Evolutionary conservation across 2,329 filamentous ascomycete species (phyloP), one percentile per base, ranked within the genome.

Genomic region (Ophiocordyceps camponoti-floridani): DNA sequence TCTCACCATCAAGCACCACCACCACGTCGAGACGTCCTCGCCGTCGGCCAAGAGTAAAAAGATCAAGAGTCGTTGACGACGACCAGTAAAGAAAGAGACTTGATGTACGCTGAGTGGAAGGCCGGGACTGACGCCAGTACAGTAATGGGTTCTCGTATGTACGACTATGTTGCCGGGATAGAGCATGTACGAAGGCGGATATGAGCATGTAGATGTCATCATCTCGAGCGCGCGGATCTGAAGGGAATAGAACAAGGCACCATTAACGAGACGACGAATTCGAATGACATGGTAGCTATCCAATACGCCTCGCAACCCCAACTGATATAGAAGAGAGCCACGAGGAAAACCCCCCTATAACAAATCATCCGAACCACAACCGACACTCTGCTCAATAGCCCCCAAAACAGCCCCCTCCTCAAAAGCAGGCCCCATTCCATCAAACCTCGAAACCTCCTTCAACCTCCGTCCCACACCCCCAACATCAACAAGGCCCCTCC

Each of bases 1-100:
- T 59, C 69, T 98, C 59, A 94, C 84, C 1, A 98, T 98, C 66
- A 98, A 98, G 73, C 80, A 96, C 54, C 77, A 75, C 19, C 70
- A 72, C 50, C n/a, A n/a, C n/a, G 65, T 69, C 23, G 71, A 74
- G 54, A 11, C 18, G 19, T 23, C 19, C 4, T 26, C 40, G 7
- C 19, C 26, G 40, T 14, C 40, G 18, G 5, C 40, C 26, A 35
- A 35, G 31, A 35, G n/a, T n/a, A n/a, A n/a, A n/a, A n/a, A 35
- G n/a, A n/a, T 35, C 31, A 35, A 35, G 31, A 12, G 31, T n/a
- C 31, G 31, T 12, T 35, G 12, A 35, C 2, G 2, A 35, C 8
- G 31, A 35, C 31, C 10, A 7, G 31, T 7, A 14, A 33, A 35
- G 31, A n/a, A n/a, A 7, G 13, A 14, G 13, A 14, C 31, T 14